Base-by-base conservation (phyloP, 148 eudicot species). In the Rhododendron simsii region DNA sequence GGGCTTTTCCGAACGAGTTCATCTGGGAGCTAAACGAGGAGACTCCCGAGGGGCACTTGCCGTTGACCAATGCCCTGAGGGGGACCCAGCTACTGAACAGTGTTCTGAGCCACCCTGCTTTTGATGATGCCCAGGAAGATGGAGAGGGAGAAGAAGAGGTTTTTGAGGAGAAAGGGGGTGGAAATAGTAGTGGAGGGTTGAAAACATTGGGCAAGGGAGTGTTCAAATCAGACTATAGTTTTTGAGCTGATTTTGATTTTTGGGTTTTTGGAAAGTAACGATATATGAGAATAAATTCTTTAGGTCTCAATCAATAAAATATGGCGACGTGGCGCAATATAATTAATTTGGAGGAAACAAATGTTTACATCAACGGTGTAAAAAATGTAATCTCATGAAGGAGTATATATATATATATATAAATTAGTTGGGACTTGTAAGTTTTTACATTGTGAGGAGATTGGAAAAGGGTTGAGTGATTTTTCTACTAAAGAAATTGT, bases 61-160 rank as follows among this genome's bases (percentile, higher is more conserved):
- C 99, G 9, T 87, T 97, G 83, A 97, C 99, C 0, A 97, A 97
- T 92, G 99, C 99, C 5, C 89, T 97, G 5, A 90, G 99, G 47
- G 99, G 99, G 3, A 94, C 98, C 4, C 99, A 94, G 83, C 88
- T 97, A 5, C 86, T 97, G 53, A 92, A 37, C 4, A 88, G 91
- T 79, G 92, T 97, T 16, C 84, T 97, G 0, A 88, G 23, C 80
- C 99, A 97, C 82, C 99, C 99, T 10, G 98, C 98, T 26, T 95
- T 97, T 86, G 88, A 88, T 21, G 85, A 61, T 7, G 87, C 55
- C 0, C 87, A 74, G 16, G 82, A 41, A 0, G 50, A 44, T 7
- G 81, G 4, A n/a, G 55, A 78, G 26, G 81, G 23, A 35, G 84
- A 53, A 67, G 67, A 3, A n/a, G 74, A 50, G 18, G 79, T 47